Evolutionary conservation across 495 filamentous ascomycete genomes (phyloP), one percentile per base, ranked within the genome.

Genomic region (Xylaria intraflava): DNA sequence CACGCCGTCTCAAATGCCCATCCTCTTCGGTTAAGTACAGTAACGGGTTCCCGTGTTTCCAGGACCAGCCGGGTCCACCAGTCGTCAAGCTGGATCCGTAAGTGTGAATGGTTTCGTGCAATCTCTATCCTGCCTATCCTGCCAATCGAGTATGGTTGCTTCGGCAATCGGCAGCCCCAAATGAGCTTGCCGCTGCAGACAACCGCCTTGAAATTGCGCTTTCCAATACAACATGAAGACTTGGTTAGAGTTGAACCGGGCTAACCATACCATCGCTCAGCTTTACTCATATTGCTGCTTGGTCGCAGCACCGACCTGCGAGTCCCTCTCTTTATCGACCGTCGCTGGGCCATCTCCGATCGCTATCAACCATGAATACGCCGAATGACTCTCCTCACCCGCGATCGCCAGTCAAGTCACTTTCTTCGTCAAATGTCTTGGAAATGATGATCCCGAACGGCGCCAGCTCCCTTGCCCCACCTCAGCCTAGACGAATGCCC

Each of bases 281-380:
- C 54, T 71, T 78, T 57, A 68, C 78, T 55, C 67, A 75, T 53
- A 67, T 78, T 57, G 68, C 74, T 51, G 69, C 73, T 51, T 78
- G 76, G 76, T 71, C 74, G 51, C 69, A 76, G 63, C 72, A 79
- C 53, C 69, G 65, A 42, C 67, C 58, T 52, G 61, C 66, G 29
- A 67, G 65, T 49, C 56, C 70, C 24, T 57, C 55, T 38, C 61
- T 53, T 27, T 63, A 64, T 49, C 64, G 62, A 35, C 62, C 70
- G 30, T 65, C 51, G 8, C 43, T 74, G n/a, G 70, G 71, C 55
- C 78, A 79, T 60, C 59, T 73, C 46, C 65, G 77, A 51, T 79
- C 78, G 17, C 64, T 78, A 11, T 79, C 78, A 4, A 73, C 60
- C 62, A 69, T 74, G 51, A 57, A 69, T 14, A 51, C 65, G n/a